Conservation (phyloP, 805 yeast genomes). For the Cyberlindnera euphorbiae region DNA sequence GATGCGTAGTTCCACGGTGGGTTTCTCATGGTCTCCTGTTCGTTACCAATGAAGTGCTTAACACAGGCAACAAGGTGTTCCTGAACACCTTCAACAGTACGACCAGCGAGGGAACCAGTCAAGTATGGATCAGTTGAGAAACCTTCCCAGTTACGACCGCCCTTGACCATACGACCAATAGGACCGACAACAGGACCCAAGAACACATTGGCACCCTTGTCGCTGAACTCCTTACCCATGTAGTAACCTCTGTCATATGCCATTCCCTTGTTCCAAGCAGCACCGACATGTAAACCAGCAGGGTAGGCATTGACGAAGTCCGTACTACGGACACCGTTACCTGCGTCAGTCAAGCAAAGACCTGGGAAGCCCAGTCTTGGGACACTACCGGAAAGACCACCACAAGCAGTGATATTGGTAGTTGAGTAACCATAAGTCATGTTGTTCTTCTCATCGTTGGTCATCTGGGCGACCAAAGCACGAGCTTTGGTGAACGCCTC, state of each 20-base stretch:
- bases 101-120: conserved; percentile 3
- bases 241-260: conserved; percentile 5
- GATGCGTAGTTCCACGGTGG: background rate
- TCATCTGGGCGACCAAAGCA: conserved; percentile 5
- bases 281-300: conserved; percentile 6
- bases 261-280: conserved; percentile 5
- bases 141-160: conserved; percentile 11
- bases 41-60: conserved; percentile 8
- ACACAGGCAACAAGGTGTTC: conserved; percentile 5
- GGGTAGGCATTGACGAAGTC: conserved; percentile 7
- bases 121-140: conserved; percentile 9
- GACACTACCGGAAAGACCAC: conserved; percentile 5
- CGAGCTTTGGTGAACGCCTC: conserved; percentile 4
- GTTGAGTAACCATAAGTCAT: conserved; percentile 4
- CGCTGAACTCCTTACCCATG: conserved; percentile 6
- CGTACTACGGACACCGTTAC: conserved; percentile 8
- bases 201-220: conserved; percentile 4
- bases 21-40: conserved; percentile 7
- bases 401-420: background rate
- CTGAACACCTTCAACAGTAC: conserved; percentile 2
- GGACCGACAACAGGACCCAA: conserved; percentile 10
- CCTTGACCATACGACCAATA: conserved; percentile 3
- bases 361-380: conserved; percentile 7
- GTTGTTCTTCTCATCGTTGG: conserved; percentile 8
- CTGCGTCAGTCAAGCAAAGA: conserved; percentile 5